These are phyloP conservation scores for Balansia obtecta DNA, from an alignment of 2,329 filamentous ascomycete species.

Conservation along the genomic window DNA sequence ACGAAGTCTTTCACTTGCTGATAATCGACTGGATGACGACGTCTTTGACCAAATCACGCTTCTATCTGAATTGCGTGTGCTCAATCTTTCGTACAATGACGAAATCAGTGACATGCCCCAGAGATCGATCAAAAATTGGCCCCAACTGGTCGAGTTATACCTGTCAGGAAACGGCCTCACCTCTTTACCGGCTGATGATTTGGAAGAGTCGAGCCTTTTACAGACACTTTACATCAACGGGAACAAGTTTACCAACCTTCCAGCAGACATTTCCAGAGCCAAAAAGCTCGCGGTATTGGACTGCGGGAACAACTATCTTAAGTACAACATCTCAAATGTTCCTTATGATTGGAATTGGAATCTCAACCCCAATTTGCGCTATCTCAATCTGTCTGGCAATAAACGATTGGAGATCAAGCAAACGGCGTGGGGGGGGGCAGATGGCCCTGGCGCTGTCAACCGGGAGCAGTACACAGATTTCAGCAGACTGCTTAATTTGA, in stretches of 20 bases:
- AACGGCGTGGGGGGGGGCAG: constrained; percentile 31
- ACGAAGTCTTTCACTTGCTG: constrained; percentile 74
- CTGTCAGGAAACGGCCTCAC: constrained; percentile 91
- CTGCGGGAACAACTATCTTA: constrained; percentile 86
- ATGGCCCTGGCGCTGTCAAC: constrained; percentile 40
- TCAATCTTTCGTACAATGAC: constrained; percentile 93
- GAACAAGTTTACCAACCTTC: constrained; percentile 94
- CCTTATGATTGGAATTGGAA: constrained; percentile 99
- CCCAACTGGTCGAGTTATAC: constrained; percentile 81
- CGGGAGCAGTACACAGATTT: constrained; percentile 73
- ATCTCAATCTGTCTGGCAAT: constrained; percentile 93
- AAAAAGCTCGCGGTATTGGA: constrained; percentile 86
- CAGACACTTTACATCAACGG: constrained; percentile 91
- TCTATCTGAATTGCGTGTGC: constrained; percentile 68
- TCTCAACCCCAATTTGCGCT: constrained; percentile 87
- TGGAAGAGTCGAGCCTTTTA: constrained; percentile 78
- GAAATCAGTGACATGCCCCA: constrained; percentile 79
- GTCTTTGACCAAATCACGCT: constrained; percentile 85
- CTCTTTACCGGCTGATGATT: constrained; percentile 80
- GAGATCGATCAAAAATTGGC: constrained; percentile 79
- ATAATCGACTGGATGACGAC: constrained; percentile 89
- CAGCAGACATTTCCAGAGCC: constrained; percentile 88
- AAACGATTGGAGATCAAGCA: constrained; percentile 86
- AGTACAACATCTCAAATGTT: constrained; percentile 98
- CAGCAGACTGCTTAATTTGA: constrained; percentile 66